Percentiles rank a stretch among this genome's conserved stretches.
Conservation (phyloP, 306 rosid genomes). For the Prunus mongolica region DNA sequence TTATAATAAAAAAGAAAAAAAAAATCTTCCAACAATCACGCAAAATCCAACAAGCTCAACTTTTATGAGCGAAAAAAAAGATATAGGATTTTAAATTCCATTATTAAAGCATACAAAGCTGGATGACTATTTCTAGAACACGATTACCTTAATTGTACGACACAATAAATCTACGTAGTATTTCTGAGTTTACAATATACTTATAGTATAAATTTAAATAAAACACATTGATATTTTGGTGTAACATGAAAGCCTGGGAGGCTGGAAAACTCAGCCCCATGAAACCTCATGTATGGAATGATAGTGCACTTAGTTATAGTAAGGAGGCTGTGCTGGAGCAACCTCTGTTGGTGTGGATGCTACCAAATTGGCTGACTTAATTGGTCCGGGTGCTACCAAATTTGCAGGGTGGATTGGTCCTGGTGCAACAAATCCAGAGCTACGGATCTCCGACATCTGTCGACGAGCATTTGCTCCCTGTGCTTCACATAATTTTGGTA, state of each 20-base stretch:
- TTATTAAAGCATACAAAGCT: not conserved
- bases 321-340: constrained; percentile 8
- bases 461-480: constrained; percentile 42
- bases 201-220: too few species aligned
- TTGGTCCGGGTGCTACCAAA: constrained; percentile 23
- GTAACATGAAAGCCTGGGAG: too few species aligned
- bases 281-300: not conserved
- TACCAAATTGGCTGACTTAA: constrained; percentile 13
- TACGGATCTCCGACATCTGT: constrained; percentile 64
- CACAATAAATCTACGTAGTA: not conserved
- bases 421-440: constrained; percentile 69
- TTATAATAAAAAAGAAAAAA: too few species aligned
- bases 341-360: not conserved
- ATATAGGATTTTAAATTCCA: not conserved
- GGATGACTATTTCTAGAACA: not conserved
- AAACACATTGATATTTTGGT: too few species aligned
- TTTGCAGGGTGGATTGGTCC: constrained; percentile 41
- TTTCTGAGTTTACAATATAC: not conserved
- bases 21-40: too few species aligned
- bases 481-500: constrained; percentile 75
- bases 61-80: too few species aligned
- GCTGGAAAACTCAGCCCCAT: too few species aligned
- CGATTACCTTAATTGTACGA: not conserved
- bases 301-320: not conserved
- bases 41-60: too few species aligned